Base-by-base conservation (phyloP, 768 basidiomycete genomes). In the Hericium rajendrae region DNA sequence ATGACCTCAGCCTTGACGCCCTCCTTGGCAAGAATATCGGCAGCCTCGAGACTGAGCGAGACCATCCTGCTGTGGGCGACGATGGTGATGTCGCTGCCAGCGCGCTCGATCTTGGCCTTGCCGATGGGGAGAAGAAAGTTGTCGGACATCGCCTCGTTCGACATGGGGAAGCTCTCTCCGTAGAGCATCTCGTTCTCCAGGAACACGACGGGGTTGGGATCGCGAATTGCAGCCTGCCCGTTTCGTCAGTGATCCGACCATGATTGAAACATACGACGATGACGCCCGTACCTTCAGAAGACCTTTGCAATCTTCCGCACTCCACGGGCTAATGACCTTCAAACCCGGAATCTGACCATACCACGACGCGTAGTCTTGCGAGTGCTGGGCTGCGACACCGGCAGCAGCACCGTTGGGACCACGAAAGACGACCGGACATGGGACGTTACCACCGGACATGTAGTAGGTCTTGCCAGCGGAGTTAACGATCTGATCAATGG, bases 381-480 rank as follows among this genome's bases (percentile, higher is more conserved):
- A 97, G 70, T 98, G 95, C 73, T 98, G 95, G 22, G 95, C 95
- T 43, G 65, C 97, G 41, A 99, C 97, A 80, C 97, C 97, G 53
- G 94, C 73, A 51, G 97, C 97, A 52, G 97, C 97, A 70, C 97
- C 97, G 71, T 99, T 99, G 60, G 97, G 97, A 54, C 97, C 97
- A 74, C 97, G 92, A 87, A 99, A 99, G 55, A 97, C 95, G 61
- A 99, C 91, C 22, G 97, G 94, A 77, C 95, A 98, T 11, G 94
- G 91, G 16, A 97, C 94, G 67, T 94, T 97, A 62, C 97, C 97
- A 58, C 97, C 97, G 40, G 97, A 98, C 97, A 99, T 99, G 82
- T 99, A 99, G 75, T 97, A 94, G 4, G 97, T 99, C 79, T 98
- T 99, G 59, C 92, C 97, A 56, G 89, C 97, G n/a, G 97, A 98